Evolutionary conservation across 352 stramenopile genomes (phyloP), one percentile per base, ranked within the genome.

Genomic region (Phytophthora fragariaefolia): DNA sequence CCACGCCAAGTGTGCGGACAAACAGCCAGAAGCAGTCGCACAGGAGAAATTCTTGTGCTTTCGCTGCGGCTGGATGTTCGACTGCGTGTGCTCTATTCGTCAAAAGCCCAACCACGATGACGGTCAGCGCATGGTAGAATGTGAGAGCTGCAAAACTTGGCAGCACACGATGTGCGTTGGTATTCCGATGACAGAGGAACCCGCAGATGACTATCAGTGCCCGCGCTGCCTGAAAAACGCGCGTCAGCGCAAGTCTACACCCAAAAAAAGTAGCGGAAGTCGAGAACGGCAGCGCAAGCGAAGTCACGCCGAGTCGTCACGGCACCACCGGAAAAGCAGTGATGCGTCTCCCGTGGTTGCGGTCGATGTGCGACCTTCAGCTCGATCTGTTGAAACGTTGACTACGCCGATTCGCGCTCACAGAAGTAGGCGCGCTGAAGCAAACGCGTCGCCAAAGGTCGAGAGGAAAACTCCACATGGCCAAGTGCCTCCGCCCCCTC

Each of bases 31-130:
- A 12, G 38, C 66, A 4, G 71, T 76, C 15, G 71, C 78, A 6
- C 77, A 82, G 36, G 80, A 91, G 36, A 74, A 79, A 24, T 91
- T 90, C 40, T 52, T 77, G 50, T 91, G 82, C 53, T 85, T 83
- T 61, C 75, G 79, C 27, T 91, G 85, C 60, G 57, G 85, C 22
- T 93, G 85, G 85, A 80, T 85, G 43, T 90, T 93, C 46, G 73
- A 89, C 27, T 93, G 85, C 52, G 66, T 76, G 20, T 94, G 86
- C 61, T 78, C 77, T 7, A 46, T 91, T 30, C 76, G 81, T 48
- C 55, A 58, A 6, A 67, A 43, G 51, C 75, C 73, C 28, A 92
- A 94, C 50, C 86, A 89, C 47, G 83, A 94, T 43, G 86, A 94
- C 54, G 73, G 76, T 8, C 65, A 72, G 22, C 80, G 76, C 23